Conservation (phyloP, 192 early-diverging fungal species). For the Podila verticillata region DNA sequence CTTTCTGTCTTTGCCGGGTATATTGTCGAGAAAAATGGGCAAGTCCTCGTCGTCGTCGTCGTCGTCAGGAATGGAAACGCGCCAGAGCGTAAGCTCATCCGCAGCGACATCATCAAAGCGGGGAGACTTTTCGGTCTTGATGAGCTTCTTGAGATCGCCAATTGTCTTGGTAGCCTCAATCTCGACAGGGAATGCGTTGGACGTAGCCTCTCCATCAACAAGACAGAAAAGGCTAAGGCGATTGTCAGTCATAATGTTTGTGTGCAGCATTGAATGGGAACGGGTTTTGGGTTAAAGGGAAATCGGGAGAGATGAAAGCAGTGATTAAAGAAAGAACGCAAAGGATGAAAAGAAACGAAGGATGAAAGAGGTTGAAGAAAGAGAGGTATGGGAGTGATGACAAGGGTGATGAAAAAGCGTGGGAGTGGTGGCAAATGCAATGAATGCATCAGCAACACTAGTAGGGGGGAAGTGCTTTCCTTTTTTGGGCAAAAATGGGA, state of each 20-base stretch:
- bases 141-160: no score
- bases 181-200: conserved; percentile 3
- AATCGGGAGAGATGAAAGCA: no score
- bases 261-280: no score
- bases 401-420: background rate
- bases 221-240: background rate
- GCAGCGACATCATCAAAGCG: background rate
- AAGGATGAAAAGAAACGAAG: background rate
- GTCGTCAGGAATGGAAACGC: no score
- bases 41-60: no score
- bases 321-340: no score
- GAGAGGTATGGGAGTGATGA: background rate
- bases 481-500: no score
- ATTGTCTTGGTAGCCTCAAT: background rate
- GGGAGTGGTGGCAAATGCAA: background rate
- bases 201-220: background rate
- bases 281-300: no score
- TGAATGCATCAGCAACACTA: no score
- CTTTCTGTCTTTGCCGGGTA: no score
- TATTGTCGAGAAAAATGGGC: no score
- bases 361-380: background rate
- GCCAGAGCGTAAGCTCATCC: background rate
- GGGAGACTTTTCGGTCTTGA: background rate
- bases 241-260: conserved; percentile 3
- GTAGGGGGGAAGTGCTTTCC: no score